phyloP scores from a whole-genome alignment of 2,329 filamentous ascomycete species.

The Trichoderma semiorbis region DNA sequence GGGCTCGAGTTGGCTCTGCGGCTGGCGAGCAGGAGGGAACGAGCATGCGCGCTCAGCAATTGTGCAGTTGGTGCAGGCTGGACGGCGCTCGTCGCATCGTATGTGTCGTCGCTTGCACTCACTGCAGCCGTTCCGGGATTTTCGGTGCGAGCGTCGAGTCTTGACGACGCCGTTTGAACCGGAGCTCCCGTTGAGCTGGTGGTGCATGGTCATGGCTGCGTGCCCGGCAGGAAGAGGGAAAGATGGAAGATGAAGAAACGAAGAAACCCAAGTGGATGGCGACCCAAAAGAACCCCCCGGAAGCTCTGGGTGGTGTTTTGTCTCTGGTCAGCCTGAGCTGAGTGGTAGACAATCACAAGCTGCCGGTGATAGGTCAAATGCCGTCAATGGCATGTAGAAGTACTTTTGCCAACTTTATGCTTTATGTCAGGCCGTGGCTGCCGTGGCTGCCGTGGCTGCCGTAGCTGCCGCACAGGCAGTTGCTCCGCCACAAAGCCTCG shows the following conservation, averaged over 20 bases:
- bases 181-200: conserved; percentile 13
- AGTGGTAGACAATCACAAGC: background rate
- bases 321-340: conserved; percentile 6
- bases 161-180: conserved; percentile 26
- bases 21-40: conserved; percentile 27
- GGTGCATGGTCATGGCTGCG: conserved; percentile 13
- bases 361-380: background rate
- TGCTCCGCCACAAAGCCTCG: conserved; percentile 14
- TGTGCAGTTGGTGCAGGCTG: conserved; percentile 39
- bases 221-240: background rate
- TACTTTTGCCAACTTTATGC: background rate
- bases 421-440: conserved; percentile 12
- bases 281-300: background rate
- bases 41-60: conserved; percentile 37
- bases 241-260: background rate
- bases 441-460: background rate
- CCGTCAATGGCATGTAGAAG: conserved; percentile 1
- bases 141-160: conserved; percentile 37
- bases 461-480: conserved; percentile 15
- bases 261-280: background rate
- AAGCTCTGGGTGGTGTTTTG: conserved; percentile 13
- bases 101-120: conserved; percentile 42
- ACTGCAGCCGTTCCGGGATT: conserved; percentile 40
- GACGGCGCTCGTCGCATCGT: conserved; percentile 42
- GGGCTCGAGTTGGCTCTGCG: conserved; percentile 4